Evolutionary conservation across 2,329 filamentous ascomycete genomes (phyloP).

Genomic region (Aspergillus fumigatus): DNA sequence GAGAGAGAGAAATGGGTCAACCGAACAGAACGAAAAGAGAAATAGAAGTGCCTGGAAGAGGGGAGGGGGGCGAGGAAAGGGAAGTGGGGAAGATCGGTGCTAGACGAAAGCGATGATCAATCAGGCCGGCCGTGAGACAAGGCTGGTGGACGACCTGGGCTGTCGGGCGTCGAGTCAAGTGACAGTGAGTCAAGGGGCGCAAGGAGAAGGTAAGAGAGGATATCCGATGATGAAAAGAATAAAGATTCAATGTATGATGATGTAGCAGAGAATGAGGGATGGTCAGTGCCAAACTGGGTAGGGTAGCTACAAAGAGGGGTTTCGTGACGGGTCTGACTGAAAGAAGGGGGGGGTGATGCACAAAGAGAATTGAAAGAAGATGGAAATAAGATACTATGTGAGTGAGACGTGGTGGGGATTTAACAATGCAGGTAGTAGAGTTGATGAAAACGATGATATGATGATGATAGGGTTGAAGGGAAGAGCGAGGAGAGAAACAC

Average conservation of each 20-base stretch:
- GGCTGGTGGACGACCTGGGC: background rate
- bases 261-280: no score
- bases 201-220: background rate
- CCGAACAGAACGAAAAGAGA: constrained; percentile 1
- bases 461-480: background rate
- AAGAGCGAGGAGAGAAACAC: background rate
- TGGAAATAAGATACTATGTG: no score
- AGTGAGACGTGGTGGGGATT: background rate
- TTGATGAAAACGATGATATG: constrained; percentile 1
- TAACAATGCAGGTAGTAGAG: background rate
- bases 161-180: background rate
- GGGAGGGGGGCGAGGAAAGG: constrained; percentile 6
- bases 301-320: no score
- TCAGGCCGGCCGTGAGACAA: background rate
- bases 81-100: constrained; percentile 10
- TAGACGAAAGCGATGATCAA: constrained; percentile 1
- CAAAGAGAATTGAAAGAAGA: no score
- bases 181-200: background rate
- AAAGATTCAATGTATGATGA: no score
- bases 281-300: no score
- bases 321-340: no score
- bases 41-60: background rate
- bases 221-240: no score
- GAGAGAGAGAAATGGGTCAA: constrained; percentile 2
- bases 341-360: no score